Conservation (phyloP, 805 yeast genomes). For the Diddensiella transvaalensis region DNA sequence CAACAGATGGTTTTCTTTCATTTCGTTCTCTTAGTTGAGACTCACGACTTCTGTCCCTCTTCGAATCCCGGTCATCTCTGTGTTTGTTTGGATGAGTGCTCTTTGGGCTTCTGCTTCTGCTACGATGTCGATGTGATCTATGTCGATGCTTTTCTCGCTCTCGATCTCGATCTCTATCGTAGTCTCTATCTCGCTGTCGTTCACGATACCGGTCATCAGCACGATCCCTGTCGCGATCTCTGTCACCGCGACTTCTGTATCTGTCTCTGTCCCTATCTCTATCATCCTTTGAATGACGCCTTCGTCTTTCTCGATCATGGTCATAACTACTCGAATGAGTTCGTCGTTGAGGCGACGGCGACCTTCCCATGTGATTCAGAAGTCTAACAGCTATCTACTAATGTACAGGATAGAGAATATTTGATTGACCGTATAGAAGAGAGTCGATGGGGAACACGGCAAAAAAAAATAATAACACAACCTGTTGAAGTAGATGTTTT, state of each 20-base stretch:
- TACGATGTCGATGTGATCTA: constrained; percentile 2
- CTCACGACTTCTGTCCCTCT: constrained; percentile 5
- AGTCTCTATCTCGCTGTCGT: constrained; percentile 9
- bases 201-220: constrained; percentile 14
- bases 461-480: too few relatives aligned
- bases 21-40: too few relatives aligned
- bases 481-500: too few relatives aligned
- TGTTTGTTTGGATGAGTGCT: not conserved
- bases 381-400: not conserved
- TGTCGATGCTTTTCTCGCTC: constrained; percentile 14
- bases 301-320: too few relatives aligned
- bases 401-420: not conserved
- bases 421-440: not conserved
- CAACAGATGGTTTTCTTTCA: not conserved
- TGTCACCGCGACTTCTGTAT: constrained; percentile 7
- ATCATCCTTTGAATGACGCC: too few relatives aligned
- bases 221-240: constrained; percentile 12
- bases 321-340: not conserved
- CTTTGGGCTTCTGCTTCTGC: not conserved
- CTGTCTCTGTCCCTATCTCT: too few relatives aligned
- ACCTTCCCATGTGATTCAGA: constrained; percentile 5
- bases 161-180: constrained; percentile 17
- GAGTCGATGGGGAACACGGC: too few relatives aligned
- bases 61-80: not conserved
- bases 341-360: constrained; percentile 8